phyloP scores from a whole-genome alignment of 371 early-diverging fungal species.

The Batrachochytrium dendrobatidis region DNA sequence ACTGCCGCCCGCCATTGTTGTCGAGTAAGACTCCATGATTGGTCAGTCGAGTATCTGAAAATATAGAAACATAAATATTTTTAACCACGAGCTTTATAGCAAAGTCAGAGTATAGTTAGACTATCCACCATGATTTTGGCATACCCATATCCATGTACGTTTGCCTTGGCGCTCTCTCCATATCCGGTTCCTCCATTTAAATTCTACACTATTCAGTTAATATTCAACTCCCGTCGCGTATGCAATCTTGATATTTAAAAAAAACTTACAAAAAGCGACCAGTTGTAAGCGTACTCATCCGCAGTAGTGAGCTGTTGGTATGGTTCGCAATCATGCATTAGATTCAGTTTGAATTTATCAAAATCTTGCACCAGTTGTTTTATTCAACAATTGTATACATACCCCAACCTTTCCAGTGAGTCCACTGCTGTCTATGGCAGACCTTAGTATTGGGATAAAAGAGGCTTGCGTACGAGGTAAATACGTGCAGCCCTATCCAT shows the following conservation, averaged over 20 bases:
- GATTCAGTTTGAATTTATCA: no score
- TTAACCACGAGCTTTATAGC: no score
- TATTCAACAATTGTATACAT: no score
- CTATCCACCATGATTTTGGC: not conserved
- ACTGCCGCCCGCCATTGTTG: no score
- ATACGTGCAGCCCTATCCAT: not conserved
- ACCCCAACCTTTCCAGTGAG: not conserved
- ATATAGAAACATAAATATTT: no score
- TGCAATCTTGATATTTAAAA: not conserved
- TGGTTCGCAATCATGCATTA: no score
- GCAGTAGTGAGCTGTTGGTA: not conserved
- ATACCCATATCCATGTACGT: conserved; percentile 2
- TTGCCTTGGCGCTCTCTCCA: not conserved
- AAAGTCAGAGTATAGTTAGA: no score
- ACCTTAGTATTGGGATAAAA: not conserved
- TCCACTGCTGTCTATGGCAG: not conserved
- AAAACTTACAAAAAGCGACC: not conserved
- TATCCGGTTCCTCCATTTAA: not conserved
- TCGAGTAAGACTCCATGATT: no score
- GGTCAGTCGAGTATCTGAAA: no score
- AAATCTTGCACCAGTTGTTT: no score
- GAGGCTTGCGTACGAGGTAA: not conserved
- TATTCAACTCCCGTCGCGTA: not conserved
- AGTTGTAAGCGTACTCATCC: not conserved
- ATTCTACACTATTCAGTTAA: not conserved